Base-by-base conservation (phyloP, 78 protist species). In the Monosiga brevicollis region DNA sequence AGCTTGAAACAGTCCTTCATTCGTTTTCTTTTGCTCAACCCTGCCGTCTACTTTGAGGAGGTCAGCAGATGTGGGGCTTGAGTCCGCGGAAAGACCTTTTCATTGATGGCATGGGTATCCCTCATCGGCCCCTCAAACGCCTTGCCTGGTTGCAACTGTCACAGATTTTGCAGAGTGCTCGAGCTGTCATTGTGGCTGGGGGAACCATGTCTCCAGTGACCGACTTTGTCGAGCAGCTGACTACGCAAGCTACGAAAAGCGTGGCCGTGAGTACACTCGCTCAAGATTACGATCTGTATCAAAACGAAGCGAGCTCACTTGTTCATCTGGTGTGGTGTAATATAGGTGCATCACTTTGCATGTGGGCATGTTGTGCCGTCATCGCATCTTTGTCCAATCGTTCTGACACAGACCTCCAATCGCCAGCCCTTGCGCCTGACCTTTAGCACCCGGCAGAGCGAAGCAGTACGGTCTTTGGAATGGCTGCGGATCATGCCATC, bases 311-410 rank as follows among this genome's bases (percentile, higher is more conserved):
- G n/a, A n/a, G n/a, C n/a, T n/a, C n/a, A n/a, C n/a, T n/a, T n/a
- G n/a, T n/a, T n/a, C n/a, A n/a, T n/a, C n/a, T n/a, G n/a, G n/a
- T n/a, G n/a, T n/a, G n/a, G n/a, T n/a, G n/a, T n/a, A n/a, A n/a
- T n/a, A n/a, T n/a, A n/a, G n/a, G n/a, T n/a, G n/a, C n/a, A n/a
- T n/a, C n/a, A n/a, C 35, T 83, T 35, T 73, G 35, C 88, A n/a
- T 93, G 90, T 42, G 92, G 83, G 20, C 96, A 93, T 70, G 92
- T 93, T 37, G 72, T 93, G 1, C 93, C 94, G 23, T 41, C 40
- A 2, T 38, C 0, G 32, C 86, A 88, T 25, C 35, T 93, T 25
- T 26, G 40, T 0, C 87, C 89, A 11, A 49, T 84, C 36, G 38
- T 79, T 23, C 54, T 89, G n/a, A 24, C 81, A 1, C 10, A 20